These are phyloP conservation scores for Paramyrothecium sp. DNA, from an alignment of 2,329 filamentous ascomycete genomes.

Conservation along the genomic window DNA sequence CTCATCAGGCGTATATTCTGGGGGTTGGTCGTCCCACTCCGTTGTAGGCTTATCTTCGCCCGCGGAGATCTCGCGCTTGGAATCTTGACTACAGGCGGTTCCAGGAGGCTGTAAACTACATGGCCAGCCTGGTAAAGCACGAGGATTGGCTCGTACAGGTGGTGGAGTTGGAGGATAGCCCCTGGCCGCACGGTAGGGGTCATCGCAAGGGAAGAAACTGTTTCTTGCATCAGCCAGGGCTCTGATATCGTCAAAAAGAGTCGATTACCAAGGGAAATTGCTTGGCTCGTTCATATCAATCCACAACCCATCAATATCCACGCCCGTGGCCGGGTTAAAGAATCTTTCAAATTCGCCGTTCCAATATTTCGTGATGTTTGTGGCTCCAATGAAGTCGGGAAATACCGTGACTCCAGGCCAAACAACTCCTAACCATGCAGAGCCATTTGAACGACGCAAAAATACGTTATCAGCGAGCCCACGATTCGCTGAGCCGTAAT, in stretches of 20 bases:
- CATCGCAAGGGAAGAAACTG: slow-evolving; percentile 24
- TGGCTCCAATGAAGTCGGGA: slow-evolving; percentile 71
- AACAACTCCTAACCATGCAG: slow-evolving; percentile 62
- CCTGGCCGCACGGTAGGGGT: slow-evolving; percentile 19
- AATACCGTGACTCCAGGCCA: slow-evolving; percentile 75
- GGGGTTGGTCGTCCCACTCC: neutral
- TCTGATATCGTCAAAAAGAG: slow-evolving; percentile 7
- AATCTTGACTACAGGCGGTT: slow-evolving; percentile 12
- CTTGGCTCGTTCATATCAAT: slow-evolving; percentile 63
- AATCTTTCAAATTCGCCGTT: slow-evolving; percentile 63
- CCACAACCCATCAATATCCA: slow-evolving; percentile 78
- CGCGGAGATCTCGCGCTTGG: slow-evolving; percentile 1
- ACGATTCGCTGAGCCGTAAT: slow-evolving; percentile 40
- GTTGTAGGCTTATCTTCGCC: neutral
- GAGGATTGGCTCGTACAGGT: slow-evolving; percentile 60
- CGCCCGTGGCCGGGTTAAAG: slow-evolving; percentile 61
- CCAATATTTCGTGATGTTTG: slow-evolving; percentile 66
- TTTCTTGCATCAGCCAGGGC: neutral
- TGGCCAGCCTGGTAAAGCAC: slow-evolving; percentile 68
- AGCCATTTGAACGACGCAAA: slow-evolving; percentile 52
- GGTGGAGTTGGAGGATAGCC: slow-evolving; percentile 61
- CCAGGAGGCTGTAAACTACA: slow-evolving; percentile 25
- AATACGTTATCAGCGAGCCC: slow-evolving; percentile 47
- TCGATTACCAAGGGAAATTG: slow-evolving; percentile 36
- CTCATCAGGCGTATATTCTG: too few species aligned